Evolutionary conservation across 768 basidiomycete species (phyloP).

Genomic region (Kwoniella sp.): DNA sequence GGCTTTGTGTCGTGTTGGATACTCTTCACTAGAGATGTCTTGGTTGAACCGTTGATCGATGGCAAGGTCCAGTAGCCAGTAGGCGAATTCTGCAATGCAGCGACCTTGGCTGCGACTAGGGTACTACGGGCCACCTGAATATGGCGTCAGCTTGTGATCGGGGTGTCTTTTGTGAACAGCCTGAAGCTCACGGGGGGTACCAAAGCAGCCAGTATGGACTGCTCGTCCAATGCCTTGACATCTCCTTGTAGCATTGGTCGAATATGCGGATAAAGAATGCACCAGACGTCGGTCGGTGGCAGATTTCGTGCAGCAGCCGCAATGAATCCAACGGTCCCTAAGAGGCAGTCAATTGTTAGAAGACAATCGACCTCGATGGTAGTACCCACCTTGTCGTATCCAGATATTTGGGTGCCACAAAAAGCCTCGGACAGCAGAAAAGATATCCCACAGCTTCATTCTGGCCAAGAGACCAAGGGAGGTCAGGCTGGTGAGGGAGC

Average conservation of each 20-base stretch:
- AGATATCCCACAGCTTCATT: constrained; percentile 94
- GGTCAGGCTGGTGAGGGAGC: constrained; percentile 78
- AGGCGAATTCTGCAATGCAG: constrained; percentile 81
- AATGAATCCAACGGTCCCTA: constrained; percentile 83
- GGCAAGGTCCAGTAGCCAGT: constrained; percentile 71
- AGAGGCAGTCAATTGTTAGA: neutral
- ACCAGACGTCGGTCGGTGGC: constrained; percentile 87
- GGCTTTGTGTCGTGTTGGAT: constrained; percentile 3
- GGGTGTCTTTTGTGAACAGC: neutral
- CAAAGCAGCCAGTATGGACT: constrained; percentile 67
- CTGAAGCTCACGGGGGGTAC: constrained; percentile 65
- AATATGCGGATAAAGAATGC: constrained; percentile 87
- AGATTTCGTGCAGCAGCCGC: constrained; percentile 78
- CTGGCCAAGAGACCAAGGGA: constrained; percentile 72
- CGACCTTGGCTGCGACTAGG: constrained; percentile 76
- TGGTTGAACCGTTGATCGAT: constrained; percentile 25
- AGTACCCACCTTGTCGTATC: constrained; percentile 73
- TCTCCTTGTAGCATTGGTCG: constrained; percentile 82
- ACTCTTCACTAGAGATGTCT: constrained; percentile 16
- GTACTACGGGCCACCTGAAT: constrained; percentile 63
- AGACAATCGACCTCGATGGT: neutral
- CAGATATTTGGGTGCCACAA: constrained; percentile 92
- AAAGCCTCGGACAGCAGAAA: constrained; percentile 77
- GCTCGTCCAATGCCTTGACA: constrained; percentile 67
- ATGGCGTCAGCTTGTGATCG: too few species aligned